Evolutionary conservation across 2,329 filamentous ascomycete genomes (phyloP).

Genomic region (Clonostachys rosea): DNA sequence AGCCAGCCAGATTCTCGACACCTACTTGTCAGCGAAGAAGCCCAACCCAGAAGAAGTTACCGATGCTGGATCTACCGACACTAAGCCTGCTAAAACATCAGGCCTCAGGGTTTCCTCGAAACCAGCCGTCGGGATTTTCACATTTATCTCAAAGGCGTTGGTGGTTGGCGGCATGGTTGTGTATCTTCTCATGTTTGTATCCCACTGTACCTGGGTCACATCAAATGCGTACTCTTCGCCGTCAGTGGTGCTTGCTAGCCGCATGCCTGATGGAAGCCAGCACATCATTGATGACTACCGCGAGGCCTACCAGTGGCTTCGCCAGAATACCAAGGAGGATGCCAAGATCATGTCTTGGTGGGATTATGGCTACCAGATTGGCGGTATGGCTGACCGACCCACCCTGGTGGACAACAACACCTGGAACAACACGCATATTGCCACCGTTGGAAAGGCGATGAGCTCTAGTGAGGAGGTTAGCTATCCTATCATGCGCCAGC

Average conservation of each 20-base stretch:
- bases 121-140: conserved; percentile 81
- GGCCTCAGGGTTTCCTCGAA: conserved; percentile 64
- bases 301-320: conserved; percentile 98
- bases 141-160: conserved; percentile 70
- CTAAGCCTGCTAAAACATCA: conserved; percentile 39
- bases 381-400: conserved; percentile 96
- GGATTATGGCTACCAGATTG: conserved; percentile 99
- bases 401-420: conserved; percentile 99
- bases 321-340: conserved; percentile 91
- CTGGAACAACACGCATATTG: conserved; percentile 99
- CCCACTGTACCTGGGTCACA: conserved; percentile 99
- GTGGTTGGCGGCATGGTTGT: conserved; percentile 68
- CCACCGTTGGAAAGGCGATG: conserved; percentile 98
- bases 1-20: conserved; percentile 82
- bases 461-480: conserved; percentile 95
- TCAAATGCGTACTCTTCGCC: conserved; percentile 98
- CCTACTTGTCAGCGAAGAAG: conserved; percentile 66
- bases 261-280: conserved; percentile 88
- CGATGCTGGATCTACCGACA: conserved; percentile 35
- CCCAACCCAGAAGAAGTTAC: conserved; percentile 46
- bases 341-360: conserved; percentile 99
- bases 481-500: conserved; percentile 96
- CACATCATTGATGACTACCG: conserved; percentile 99
- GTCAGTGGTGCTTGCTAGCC: conserved; percentile 90
- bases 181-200: conserved; percentile 89